Conservation (phyloP, 2,329 filamentous ascomycete species). For the Penicillium freii region DNA sequence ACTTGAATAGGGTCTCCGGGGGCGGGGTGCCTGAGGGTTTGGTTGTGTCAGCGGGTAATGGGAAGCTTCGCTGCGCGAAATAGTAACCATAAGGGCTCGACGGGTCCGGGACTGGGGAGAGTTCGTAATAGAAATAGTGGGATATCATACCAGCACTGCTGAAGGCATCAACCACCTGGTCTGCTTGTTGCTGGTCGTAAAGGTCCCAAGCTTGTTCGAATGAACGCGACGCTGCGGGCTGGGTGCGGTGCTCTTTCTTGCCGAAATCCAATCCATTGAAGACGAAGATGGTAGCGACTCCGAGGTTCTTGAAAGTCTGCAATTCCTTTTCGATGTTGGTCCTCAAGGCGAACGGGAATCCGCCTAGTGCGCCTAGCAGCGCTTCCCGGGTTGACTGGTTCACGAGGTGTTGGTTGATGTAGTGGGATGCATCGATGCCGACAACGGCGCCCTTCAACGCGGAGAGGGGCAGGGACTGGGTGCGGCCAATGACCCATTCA, state of each 20-base stretch:
- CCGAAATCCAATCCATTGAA: constrained; percentile 85
- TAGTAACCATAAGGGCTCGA: not conserved
- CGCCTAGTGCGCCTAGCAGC: constrained; percentile 83
- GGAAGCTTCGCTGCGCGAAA: constrained; percentile 2
- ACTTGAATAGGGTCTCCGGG: constrained; percentile 70
- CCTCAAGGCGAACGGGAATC: constrained; percentile 76
- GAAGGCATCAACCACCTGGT: constrained; percentile 81
- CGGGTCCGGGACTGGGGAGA: constrained; percentile 7
- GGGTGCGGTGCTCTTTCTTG: constrained; percentile 66
- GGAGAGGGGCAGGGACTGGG: constrained; percentile 61
- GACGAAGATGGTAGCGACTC: constrained; percentile 79
- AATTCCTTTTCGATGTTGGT: constrained; percentile 74
- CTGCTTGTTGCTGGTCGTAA: constrained; percentile 77
- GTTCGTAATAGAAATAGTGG: not conserved
- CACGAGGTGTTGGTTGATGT: constrained; percentile 75
- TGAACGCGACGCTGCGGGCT: constrained; percentile 63
- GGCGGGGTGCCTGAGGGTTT: constrained; percentile 61
- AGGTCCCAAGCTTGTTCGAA: constrained; percentile 81
- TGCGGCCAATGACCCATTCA: constrained; percentile 56
- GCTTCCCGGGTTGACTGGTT: constrained; percentile 73
- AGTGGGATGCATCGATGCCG: constrained; percentile 86
- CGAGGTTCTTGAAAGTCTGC: constrained; percentile 65
- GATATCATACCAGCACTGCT: constrained; percentile 67
- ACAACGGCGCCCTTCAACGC: constrained; percentile 72
- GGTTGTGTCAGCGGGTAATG: constrained; percentile 29